phyloP scores from a whole-genome alignment of 2,329 filamentous ascomycete genomes.

The Fusarium pilosicola region DNA sequence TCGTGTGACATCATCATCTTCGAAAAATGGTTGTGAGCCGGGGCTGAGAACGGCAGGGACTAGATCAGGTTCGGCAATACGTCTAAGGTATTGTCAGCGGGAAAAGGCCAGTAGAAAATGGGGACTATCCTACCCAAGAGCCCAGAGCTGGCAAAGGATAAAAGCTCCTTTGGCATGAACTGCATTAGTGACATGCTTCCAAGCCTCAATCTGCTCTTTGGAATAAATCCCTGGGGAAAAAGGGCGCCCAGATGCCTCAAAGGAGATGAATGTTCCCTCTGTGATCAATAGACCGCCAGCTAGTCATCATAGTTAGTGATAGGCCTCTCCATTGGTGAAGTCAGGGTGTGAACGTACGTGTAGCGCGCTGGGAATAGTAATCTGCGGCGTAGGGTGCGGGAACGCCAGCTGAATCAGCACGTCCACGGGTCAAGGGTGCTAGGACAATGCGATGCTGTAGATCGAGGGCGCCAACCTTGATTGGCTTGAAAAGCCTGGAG shows the following conservation, averaged over 20 bases:
- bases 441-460: slow-evolving; percentile 60
- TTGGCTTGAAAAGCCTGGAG: slow-evolving; percentile 52
- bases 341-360: slow-evolving; percentile 7
- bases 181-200: slow-evolving; percentile 69
- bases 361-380: slow-evolving; percentile 59
- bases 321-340: fast-evolving
- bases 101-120: neutral
- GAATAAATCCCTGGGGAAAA: slow-evolving; percentile 58
- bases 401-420: slow-evolving; percentile 50
- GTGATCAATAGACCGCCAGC: slow-evolving; percentile 56
- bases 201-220: slow-evolving; percentile 65
- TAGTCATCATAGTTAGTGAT: neutral
- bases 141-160: slow-evolving; percentile 72
- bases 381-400: slow-evolving; percentile 50
- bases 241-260: slow-evolving; percentile 45
- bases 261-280: slow-evolving; percentile 57
- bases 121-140: slow-evolving; percentile 61
- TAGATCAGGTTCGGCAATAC: slow-evolving; percentile 26
- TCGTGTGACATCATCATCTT: neutral
- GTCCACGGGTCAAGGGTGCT: slow-evolving; percentile 66
- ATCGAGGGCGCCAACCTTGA: slow-evolving; percentile 50
- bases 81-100: neutral
- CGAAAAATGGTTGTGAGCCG: slow-evolving; percentile 9
- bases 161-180: slow-evolving; percentile 71
- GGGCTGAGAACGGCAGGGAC: slow-evolving; percentile 25